Evolutionary conservation across 345 rosid genomes (phyloP).

Genomic region (Triadica sebifera): DNA sequence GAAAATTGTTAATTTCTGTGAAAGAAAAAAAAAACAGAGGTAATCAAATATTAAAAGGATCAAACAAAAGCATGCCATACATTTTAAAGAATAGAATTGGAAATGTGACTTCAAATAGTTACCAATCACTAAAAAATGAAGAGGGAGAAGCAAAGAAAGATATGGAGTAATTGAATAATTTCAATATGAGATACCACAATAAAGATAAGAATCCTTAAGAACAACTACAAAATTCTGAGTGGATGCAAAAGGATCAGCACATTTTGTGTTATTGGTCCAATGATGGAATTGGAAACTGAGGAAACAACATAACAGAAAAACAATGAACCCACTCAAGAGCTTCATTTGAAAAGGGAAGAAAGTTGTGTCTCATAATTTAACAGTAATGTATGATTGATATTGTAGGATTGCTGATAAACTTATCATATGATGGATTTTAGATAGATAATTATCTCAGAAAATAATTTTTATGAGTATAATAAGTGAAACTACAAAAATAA

Average conservation of each 20-base stretch:
- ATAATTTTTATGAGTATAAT: too few relatives aligned
- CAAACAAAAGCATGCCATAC: background rate
- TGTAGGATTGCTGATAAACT: too few relatives aligned
- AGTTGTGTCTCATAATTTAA: too few relatives aligned
- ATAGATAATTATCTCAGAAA: too few relatives aligned
- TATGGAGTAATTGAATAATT: background rate
- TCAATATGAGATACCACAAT: background rate
- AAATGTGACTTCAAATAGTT: background rate
- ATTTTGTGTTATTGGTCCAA: background rate
- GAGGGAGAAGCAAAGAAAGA: background rate
- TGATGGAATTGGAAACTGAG: background rate
- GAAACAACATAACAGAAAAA: background rate
- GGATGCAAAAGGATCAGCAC: background rate
- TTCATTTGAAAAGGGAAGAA: too few relatives aligned
- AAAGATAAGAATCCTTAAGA: background rate
- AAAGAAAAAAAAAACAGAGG: too few relatives aligned
- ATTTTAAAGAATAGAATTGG: background rate
- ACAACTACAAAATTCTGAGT: background rate
- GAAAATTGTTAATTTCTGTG: too few relatives aligned
- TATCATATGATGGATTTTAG: too few relatives aligned
- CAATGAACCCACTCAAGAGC: too few relatives aligned
- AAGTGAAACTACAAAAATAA: too few relatives aligned
- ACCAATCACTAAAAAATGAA: background rate
- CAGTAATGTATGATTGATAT: too few relatives aligned
- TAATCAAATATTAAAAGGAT: too few relatives aligned